A percentile compares a stretch with the other conserved stretches of the same genome.
These are phyloP conservation scores for Tanozyma kutaoensis DNA, from an alignment of 805 yeast genomes.

Conservation along the genomic window DNA sequence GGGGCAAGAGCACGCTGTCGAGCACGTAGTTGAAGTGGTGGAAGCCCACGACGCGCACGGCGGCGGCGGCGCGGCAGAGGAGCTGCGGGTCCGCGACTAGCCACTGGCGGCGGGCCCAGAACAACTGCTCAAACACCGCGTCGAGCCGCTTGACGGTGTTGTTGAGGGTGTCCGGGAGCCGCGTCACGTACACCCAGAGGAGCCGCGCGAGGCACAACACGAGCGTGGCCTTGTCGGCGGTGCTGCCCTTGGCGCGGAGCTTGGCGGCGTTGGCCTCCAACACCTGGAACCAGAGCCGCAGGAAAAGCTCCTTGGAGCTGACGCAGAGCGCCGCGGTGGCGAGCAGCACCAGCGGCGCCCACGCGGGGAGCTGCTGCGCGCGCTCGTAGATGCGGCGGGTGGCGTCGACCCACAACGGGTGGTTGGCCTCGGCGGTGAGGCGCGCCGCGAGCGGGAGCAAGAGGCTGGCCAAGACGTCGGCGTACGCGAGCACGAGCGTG, in stretches of 20 bases:
- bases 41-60: slow-evolving; percentile 67
- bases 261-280: slow-evolving; percentile 50
- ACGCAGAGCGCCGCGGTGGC: slow-evolving; percentile 69
- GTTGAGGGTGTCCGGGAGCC: slow-evolving; percentile 82
- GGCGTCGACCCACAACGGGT: slow-evolving; percentile 89
- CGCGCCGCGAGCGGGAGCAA: slow-evolving; percentile 73
- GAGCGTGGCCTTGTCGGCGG: slow-evolving; percentile 37
- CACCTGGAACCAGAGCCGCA: slow-evolving; percentile 55
- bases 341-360: slow-evolving; percentile 58
- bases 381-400: slow-evolving; percentile 46
- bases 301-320: slow-evolving; percentile 64
- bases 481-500: slow-evolving; percentile 61
- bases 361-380: slow-evolving; percentile 32
- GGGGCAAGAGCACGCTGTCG: slow-evolving; percentile 64
- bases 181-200: slow-evolving; percentile 79
- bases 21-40: slow-evolving; percentile 67
- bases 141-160: slow-evolving; percentile 75
- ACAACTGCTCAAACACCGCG: slow-evolving; percentile 39
- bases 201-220: slow-evolving; percentile 60
- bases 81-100: slow-evolving; percentile 47
- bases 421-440: slow-evolving; percentile 88
- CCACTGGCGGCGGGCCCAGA: slow-evolving; percentile 52
- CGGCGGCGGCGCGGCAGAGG: slow-evolving; percentile 54
- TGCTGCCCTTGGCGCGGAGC: slow-evolving; percentile 47
- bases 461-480: slow-evolving; percentile 68